Conservation (phyloP, 2,329 filamentous ascomycete genomes). For the Botryotinia calthae region DNA sequence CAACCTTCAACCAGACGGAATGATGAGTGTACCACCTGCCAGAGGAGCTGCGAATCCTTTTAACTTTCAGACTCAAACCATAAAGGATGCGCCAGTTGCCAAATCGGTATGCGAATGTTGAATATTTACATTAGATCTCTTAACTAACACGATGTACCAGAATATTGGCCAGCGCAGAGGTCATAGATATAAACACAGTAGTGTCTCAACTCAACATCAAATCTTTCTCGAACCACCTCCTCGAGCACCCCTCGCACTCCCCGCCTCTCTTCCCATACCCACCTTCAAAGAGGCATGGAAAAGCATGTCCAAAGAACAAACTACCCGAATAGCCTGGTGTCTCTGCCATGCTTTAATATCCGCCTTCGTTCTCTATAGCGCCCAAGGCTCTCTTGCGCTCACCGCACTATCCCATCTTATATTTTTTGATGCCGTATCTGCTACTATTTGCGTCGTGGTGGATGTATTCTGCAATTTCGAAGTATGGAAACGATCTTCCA, state of each 20-base stretch:
- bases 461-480: conserved; percentile 96
- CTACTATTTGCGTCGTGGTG: conserved; percentile 84
- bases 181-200: conserved; percentile 97
- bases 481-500: conserved; percentile 89
- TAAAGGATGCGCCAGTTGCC: conserved; percentile 66
- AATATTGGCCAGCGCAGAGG: conserved; percentile 89
- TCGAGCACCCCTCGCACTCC: conserved; percentile 81
- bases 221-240: conserved; percentile 92
- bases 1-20: conserved; percentile 32
- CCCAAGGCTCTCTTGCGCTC: conserved; percentile 82
- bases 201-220: conserved; percentile 82
- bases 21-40: conserved; percentile 35
- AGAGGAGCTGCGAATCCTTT: conserved; percentile 64
- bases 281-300: conserved; percentile 83
- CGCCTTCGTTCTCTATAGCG: conserved; percentile 79
- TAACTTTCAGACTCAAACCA: conserved; percentile 86
- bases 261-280: conserved; percentile 87
- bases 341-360: conserved; percentile 82
- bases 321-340: conserved; percentile 81
- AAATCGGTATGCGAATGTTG: conserved; percentile 62
- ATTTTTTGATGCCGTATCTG: conserved; percentile 92
- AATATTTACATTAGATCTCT: background rate
- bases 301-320: conserved; percentile 88
- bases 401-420: conserved; percentile 90
- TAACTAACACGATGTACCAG: conserved; percentile 44